Conservation (phyloP, 164 flowering plant species). For the Dillenia suffruticosa region DNA sequence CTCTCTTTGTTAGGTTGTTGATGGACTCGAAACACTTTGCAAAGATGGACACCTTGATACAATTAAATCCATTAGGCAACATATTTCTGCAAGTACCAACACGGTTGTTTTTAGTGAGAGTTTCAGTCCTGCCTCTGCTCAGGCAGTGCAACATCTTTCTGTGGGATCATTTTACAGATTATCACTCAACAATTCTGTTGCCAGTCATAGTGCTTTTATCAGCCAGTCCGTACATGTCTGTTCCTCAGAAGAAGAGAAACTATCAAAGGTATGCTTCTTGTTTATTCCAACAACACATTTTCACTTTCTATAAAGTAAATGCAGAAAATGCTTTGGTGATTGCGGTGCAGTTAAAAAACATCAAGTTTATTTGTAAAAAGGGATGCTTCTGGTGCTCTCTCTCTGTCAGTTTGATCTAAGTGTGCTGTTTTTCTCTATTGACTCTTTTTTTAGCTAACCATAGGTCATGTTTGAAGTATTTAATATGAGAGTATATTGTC, state of each 20-base stretch:
- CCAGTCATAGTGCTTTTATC: constrained; percentile 40
- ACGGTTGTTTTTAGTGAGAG: constrained; percentile 46
- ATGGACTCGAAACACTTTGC: constrained; percentile 43
- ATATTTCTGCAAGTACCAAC: constrained; percentile 36
- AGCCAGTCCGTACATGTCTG: constrained; percentile 26
- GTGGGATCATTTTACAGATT: constrained; percentile 35
- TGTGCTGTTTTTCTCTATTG: too few relatives aligned
- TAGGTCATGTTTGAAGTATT: too few relatives aligned
- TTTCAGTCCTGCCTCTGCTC: constrained; percentile 17
- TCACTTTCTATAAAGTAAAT: neutral
- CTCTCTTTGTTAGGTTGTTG: constrained; percentile 48
- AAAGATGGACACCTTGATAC: constrained; percentile 29
- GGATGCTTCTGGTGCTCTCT: too few relatives aligned
- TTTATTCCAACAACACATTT: neutral
- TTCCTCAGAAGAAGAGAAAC: constrained; percentile 30
- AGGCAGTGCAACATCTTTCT: constrained; percentile 34
- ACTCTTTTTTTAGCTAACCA: too few relatives aligned
- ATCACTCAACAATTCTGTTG: constrained; percentile 29
- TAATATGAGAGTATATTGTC: too few relatives aligned
- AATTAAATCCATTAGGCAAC: constrained; percentile 40
- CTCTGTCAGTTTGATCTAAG: too few relatives aligned
- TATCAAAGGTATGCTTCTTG: constrained; percentile 30
- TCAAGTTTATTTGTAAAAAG: too few relatives aligned
- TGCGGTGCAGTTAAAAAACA: too few relatives aligned
- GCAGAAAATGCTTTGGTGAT: too few relatives aligned